These are phyloP conservation scores for Amanita molliuscula DNA, from an alignment of 768 basidiomycete species.

Conservation along the genomic window DNA sequence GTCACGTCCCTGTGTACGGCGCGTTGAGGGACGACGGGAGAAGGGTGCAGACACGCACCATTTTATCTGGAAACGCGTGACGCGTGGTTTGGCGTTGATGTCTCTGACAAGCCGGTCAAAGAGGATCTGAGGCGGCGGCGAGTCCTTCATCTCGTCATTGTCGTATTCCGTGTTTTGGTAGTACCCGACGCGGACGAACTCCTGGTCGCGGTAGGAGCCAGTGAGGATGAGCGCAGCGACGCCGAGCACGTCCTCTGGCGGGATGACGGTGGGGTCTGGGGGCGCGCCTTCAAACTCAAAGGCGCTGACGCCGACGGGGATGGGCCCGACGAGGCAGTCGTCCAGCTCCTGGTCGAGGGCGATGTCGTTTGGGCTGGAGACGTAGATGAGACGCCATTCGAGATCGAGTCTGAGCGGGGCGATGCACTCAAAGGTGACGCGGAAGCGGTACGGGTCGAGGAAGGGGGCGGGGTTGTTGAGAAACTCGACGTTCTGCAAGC, in stretches of 20 bases:
- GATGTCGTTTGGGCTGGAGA: slow-evolving; percentile 86
- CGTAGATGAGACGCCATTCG: slow-evolving; percentile 97
- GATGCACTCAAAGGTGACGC: slow-evolving; percentile 96
- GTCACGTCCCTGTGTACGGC: slow-evolving; percentile 47
- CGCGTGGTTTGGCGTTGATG: slow-evolving; percentile 84
- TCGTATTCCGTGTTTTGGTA: slow-evolving; percentile 99
- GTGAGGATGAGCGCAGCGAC: slow-evolving; percentile 97
- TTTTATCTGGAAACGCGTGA: slow-evolving; percentile 87
- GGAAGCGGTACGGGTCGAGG: slow-evolving; percentile 83
- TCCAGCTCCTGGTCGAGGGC: slow-evolving; percentile 96
- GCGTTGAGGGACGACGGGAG: background rate
- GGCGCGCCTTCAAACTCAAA: slow-evolving; percentile 92
- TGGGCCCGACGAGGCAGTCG: slow-evolving; percentile 94
- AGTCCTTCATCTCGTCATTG: slow-evolving; percentile 81
- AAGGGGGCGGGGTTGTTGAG: slow-evolving; percentile 92
- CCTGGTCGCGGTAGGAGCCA: slow-evolving; percentile 91
- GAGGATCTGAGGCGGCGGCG: slow-evolving; percentile 53
- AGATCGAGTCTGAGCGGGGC: slow-evolving; percentile 88
- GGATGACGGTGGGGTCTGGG: slow-evolving; percentile 78
- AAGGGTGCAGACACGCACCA: slow-evolving; percentile 39
- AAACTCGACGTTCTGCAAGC: slow-evolving; percentile 67
- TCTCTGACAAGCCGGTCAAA: slow-evolving; percentile 80
- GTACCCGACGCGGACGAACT: slow-evolving; percentile 98
- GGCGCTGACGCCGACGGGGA: slow-evolving; percentile 93
- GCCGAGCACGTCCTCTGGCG: slow-evolving; percentile 83